Conservation (phyloP, 2,329 filamentous ascomycete species). For the Juglanconis sp. region DNA sequence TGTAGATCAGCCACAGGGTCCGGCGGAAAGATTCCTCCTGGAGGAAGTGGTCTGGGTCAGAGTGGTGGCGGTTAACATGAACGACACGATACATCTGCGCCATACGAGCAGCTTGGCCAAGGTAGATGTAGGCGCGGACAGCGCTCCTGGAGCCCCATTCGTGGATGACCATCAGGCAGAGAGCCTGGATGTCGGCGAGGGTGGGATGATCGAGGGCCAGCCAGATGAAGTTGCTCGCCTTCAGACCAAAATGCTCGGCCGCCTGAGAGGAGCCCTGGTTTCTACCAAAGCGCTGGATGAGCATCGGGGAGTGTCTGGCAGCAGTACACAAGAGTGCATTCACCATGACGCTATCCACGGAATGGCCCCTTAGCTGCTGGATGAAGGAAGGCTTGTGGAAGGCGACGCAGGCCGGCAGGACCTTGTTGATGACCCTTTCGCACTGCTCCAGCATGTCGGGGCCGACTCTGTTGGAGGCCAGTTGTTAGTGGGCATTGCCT, state of each 20-base stretch:
- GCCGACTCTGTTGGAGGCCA: constrained; percentile 38
- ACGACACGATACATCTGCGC: constrained; percentile 62
- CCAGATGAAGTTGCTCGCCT: constrained; percentile 56
- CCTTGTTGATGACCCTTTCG: constrained; percentile 59
- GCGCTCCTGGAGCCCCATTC: constrained; percentile 62
- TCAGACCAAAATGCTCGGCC: constrained; percentile 57
- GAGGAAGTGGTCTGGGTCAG: constrained; percentile 56
- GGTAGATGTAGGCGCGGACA: constrained; percentile 60
- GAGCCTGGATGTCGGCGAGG: constrained; percentile 58
- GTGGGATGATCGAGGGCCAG: constrained; percentile 57
- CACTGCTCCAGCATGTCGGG: constrained; percentile 58
- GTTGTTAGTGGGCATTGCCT: constrained; percentile 3
- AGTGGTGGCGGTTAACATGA: constrained; percentile 48
- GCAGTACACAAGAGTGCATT: constrained; percentile 57
- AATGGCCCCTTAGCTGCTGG: constrained; percentile 56
- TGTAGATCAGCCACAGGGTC: constrained; percentile 61
- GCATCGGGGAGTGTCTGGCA: constrained; percentile 53
- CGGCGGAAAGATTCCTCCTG: constrained; percentile 60
- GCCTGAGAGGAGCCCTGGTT: constrained; percentile 46
- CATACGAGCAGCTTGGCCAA: constrained; percentile 62
- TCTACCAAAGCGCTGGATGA: constrained; percentile 58
- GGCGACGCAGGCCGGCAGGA: constrained; percentile 58
- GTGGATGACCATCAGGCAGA: constrained; percentile 59
- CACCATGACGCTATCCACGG: constrained; percentile 54
- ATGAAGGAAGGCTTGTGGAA: constrained; percentile 63